Evolutionary conservation across 495 filamentous ascomycete species (phyloP), one percentile per base, ranked within the genome.

Genomic region (Letharia lupina): DNA sequence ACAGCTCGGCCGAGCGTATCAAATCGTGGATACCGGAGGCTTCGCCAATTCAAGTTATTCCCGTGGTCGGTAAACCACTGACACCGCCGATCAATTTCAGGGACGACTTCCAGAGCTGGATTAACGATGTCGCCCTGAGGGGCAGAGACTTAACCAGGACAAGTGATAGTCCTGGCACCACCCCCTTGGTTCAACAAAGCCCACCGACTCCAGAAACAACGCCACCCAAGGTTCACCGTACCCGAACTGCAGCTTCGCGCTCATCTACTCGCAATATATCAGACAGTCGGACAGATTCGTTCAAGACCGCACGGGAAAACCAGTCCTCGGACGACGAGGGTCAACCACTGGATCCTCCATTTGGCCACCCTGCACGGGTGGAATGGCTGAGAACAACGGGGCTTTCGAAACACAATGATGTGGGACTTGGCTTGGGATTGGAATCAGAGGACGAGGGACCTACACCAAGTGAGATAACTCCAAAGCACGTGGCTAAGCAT

Each of bases 201-300:
- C 89, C 87, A 33, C 88, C 86, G 23, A 93, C 87, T 16, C 87
- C 88, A 9, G 88, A 91, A 72, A 82, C 85, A 35, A 90, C 88
- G 28, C 89, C 88, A 64, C 88, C 89, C 47, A 82, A 75, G 63
- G 71, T 76, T 28, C 72, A 76, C 13, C 74, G 76, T 15, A 83
- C 77, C 28, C 78, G 76, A 62, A 72, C 81, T 31, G 77, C 77
- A 47, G 78, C 78, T 18, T 80, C 81, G 11, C 66, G 76, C 35
- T 70, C 73, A 33, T 70, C 73, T 15, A 71, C 76, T 52, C 67
- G 73, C 9, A 77, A 79, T 8, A 75, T 72, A 18, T 81, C 80
- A 5, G 80, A 60, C 39, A 84, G 87, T 54, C 83, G 86, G 23
- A 79, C 85, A 31, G 86, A 91, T 40, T 91, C 89, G 5, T 93